phyloP scores from a whole-genome alignment of 129 eudicot genomes.

The Deinandra increscens region DNA sequence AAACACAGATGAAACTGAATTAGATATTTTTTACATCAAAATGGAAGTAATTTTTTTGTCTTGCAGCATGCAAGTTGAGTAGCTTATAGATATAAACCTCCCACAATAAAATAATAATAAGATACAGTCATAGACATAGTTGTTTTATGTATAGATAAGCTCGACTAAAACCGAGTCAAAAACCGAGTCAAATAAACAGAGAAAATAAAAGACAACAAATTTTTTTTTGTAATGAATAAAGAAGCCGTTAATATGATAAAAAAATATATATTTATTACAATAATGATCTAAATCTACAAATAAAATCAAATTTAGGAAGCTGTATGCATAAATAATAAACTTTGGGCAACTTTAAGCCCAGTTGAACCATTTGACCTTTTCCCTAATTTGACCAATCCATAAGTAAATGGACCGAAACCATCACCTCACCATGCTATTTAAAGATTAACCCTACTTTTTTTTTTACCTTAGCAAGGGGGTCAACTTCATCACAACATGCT shows the following conservation, averaged over 20 bases:
- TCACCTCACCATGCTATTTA: neutral
- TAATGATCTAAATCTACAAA: neutral
- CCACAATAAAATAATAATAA: neutral
- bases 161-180: neutral
- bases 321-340: neutral
- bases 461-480: conserved; percentile 74
- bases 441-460: neutral
- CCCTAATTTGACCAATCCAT: neutral
- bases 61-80: neutral
- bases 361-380: neutral
- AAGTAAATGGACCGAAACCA: neutral
- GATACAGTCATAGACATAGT: neutral
- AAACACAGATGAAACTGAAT: conserved; percentile 3
- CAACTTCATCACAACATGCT: conserved; percentile 77
- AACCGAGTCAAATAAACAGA: neutral
- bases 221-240: neutral
- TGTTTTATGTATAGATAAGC: neutral
- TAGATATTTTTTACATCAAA: neutral
- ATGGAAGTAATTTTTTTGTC: neutral
- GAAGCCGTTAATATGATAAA: neutral
- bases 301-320: neutral
- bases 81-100: neutral
- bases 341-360: neutral
- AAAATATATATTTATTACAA: no score
- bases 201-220: neutral